phyloP scores from a whole-genome alignment of 2,329 filamentous ascomycete genomes.

The Botrytis fragariae region DNA sequence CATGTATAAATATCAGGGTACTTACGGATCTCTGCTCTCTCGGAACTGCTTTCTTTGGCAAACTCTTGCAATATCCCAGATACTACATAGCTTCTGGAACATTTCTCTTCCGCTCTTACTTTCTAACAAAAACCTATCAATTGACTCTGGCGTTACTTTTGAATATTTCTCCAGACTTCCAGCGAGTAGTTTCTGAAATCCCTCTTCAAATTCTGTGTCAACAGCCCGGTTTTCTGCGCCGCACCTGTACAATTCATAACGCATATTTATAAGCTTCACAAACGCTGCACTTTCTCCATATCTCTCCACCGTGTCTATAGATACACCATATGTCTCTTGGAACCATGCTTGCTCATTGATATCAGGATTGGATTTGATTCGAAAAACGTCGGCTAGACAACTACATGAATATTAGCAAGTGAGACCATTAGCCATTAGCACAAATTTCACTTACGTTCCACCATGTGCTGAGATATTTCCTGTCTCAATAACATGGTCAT shows the following conservation, averaged over 20 bases:
- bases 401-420: background rate
- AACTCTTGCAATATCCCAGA: background rate
- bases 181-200: background rate
- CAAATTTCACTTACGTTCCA: slow-evolving; percentile 10
- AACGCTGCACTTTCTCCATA: background rate
- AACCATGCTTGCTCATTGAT: background rate
- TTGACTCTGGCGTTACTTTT: background rate
- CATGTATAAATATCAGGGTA: background rate
- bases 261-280: slow-evolving; percentile 9
- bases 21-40: slow-evolving; percentile 5
- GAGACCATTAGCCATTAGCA: background rate
- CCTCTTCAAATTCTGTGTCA: background rate
- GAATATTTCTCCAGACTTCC: background rate
- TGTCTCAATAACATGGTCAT: background rate
- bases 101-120: background rate
- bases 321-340: background rate
- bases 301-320: background rate
- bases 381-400: slow-evolving; percentile 5
- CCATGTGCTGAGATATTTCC: slow-evolving; percentile 6
- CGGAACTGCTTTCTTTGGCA: background rate
- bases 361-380: background rate
- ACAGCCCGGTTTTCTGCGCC: background rate
- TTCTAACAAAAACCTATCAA: background rate
- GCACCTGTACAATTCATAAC: slow-evolving; percentile 2
- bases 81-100: background rate